These are phyloP conservation scores for Chaetothyriales sp. DNA, from an alignment of 2,329 filamentous ascomycete species.

Conservation along the genomic window DNA sequence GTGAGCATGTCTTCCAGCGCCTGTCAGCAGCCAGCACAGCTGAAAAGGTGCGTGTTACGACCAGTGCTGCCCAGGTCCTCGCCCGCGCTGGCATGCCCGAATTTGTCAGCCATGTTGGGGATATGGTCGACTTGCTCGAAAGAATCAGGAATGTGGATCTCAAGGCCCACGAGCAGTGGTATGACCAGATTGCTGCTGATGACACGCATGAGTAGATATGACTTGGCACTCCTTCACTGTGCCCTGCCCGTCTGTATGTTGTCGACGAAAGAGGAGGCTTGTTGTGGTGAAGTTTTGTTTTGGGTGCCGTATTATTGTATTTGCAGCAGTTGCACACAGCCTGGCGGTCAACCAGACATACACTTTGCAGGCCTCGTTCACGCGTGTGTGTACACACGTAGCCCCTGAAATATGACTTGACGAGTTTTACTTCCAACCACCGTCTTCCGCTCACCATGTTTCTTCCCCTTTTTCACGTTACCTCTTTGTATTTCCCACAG, in stretches of 20 bases:
- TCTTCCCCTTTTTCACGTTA: background rate
- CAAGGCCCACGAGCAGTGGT: constrained; percentile 43
- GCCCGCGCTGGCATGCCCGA: constrained; percentile 49
- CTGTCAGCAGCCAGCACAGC: constrained; percentile 47
- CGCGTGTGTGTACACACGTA: no score
- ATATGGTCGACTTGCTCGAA: constrained; percentile 44
- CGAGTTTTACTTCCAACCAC: no score
- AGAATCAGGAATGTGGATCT: constrained; percentile 47
- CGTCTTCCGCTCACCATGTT: background rate
- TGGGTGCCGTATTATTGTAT: background rate
- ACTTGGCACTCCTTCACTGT: background rate
- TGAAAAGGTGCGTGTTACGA: constrained; percentile 45
- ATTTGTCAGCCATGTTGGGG: constrained; percentile 45
- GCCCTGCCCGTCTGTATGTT: background rate
- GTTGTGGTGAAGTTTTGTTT: background rate
- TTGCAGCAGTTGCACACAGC: no score
- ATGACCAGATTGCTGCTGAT: constrained; percentile 34
- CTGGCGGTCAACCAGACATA: no score
- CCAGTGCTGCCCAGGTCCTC: constrained; percentile 45
- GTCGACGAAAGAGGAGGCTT: background rate
- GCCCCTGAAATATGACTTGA: no score
- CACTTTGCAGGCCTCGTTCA: no score
- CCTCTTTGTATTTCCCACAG: constrained; percentile 25
- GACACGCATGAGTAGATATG: constrained; percentile 9
- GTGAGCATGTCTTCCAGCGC: constrained; percentile 40